Evolutionary conservation across 495 filamentous ascomycete species (phyloP).

Genomic region (Ramalina intermedia): DNA sequence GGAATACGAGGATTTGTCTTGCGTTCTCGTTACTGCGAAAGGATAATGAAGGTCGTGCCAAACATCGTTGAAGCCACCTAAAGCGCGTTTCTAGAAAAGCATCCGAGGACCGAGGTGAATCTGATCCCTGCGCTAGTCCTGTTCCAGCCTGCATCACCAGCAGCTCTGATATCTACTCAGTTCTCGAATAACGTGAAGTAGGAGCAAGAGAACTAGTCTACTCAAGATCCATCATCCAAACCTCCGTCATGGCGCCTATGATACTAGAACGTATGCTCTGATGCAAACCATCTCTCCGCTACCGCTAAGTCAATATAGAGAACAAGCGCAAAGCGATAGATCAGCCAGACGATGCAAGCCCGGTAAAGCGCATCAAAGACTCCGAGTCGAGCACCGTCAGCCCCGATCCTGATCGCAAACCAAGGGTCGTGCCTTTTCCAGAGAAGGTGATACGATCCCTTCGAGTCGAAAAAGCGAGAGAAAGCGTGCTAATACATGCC

Average conservation of each 20-base stretch:
- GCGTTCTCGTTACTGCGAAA: no score
- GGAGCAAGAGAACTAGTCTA: not conserved
- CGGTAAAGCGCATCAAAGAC: slow-evolving; percentile 48
- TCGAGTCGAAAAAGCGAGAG: not conserved
- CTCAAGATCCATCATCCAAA: no score
- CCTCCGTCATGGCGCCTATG: slow-evolving; percentile 14
- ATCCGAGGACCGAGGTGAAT: no score
- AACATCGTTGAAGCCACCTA: not conserved
- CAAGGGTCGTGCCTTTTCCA: slow-evolving; percentile 59
- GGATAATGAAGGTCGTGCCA: no score
- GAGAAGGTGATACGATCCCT: slow-evolving; percentile 46
- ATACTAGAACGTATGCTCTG: slow-evolving; percentile 10
- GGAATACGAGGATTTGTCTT: no score
- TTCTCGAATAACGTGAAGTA: no score
- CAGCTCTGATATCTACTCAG: no score
- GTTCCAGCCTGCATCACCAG: no score
- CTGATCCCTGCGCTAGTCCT: no score
- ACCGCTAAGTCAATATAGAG: slow-evolving; percentile 26
- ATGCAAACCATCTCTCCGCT: no score
- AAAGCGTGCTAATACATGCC: not conserved
- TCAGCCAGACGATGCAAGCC: slow-evolving; percentile 38
- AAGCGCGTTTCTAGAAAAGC: no score
- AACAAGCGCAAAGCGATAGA: slow-evolving; percentile 68
- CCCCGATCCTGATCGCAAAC: slow-evolving; percentile 37
- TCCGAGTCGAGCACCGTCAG: slow-evolving; percentile 33